Conservation (phyloP, 2,329 filamentous ascomycete species). For the Teratosphaeria epicoccoides region DNA sequence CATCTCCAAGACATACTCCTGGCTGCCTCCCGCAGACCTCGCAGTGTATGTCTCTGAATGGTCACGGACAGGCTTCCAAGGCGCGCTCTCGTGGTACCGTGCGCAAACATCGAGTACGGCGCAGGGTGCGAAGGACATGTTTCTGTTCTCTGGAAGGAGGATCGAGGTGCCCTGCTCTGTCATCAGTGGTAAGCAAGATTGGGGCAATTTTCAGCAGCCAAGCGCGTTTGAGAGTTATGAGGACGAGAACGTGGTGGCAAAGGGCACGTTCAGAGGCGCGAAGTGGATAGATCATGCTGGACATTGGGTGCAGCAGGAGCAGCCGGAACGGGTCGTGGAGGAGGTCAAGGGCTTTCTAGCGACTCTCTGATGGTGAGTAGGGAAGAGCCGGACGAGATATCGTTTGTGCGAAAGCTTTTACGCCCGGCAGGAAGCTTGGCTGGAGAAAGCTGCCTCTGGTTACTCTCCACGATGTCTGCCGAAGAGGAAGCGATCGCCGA, state of each 20-base stretch:
- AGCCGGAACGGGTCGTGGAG: conserved; percentile 43
- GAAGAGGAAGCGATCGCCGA: too few relatives aligned
- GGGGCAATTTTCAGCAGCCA: conserved; percentile 59
- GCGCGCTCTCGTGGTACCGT: conserved; percentile 58
- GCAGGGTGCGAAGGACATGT: conserved; percentile 41
- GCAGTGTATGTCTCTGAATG: conserved; percentile 52
- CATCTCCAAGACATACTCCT: conserved; percentile 34
- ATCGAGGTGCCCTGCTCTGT: conserved; percentile 53
- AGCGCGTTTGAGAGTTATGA: conserved; percentile 50
- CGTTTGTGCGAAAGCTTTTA: too few relatives aligned
- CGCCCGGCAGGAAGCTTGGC: too few relatives aligned
- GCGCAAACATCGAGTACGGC: conserved; percentile 40
- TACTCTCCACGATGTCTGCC: too few relatives aligned
- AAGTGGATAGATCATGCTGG: conserved; percentile 50
- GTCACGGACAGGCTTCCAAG: conserved; percentile 52
- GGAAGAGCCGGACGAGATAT: too few relatives aligned
- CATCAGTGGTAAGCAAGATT: conserved; percentile 53
- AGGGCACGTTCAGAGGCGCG: conserved; percentile 43
- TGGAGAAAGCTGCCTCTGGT: too few relatives aligned
- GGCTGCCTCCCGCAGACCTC: conserved; percentile 50
- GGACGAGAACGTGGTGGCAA: conserved; percentile 24
- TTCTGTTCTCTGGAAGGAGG: conserved; percentile 49
- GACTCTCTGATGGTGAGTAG: background rate
- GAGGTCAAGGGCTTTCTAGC: conserved; percentile 36
- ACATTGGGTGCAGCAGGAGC: conserved; percentile 62